Base-by-base conservation (phyloP, 768 basidiomycete genomes). In the Leccinum uliginosum region DNA sequence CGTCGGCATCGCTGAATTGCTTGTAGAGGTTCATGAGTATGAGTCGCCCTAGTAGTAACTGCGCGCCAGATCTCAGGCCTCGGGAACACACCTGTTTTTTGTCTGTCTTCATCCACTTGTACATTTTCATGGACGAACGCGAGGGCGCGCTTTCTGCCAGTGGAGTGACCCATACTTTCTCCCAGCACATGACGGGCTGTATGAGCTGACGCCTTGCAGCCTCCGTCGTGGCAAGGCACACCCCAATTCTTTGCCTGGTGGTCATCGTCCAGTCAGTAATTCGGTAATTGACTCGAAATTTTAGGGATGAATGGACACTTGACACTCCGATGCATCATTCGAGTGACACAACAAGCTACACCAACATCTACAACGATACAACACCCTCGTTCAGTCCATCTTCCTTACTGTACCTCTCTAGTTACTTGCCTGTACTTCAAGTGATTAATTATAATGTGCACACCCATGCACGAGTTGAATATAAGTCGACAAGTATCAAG, bases 1-100 rank as follows among this genome's bases (percentile, higher is more conserved):
- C 87, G 65, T 93, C 91, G 57, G 91, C 89, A 65, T 93, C 91
- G 65, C 87, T 91, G 64, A 93, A 93, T 79, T 91, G 88, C 91
- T 93, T 68, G 59, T 52, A 59, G 38, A 52, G 45, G 48, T 46
- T 51, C 48, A 51, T 56, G 46, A 29, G 47, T 43, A 55, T 48
- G 27, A 55, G 56, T 34, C 14, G 34, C 51, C 32, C n/a, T n/a
- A n/a, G n/a, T n/a, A n/a, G n/a, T n/a, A n/a, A n/a, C 27, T 24
- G 26, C 35, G 30, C 19, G 43, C 47, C 50, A 35, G 26, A 38
- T 52, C 9, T 26, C 48, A 43, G 47, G 51, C 17, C 19, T 38
- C 14, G 24, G 2, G 59, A 34, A 34, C 82, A 53, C 64, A 88
- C 91, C 78, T 90, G 91, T 47, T 77, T 76, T 70, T 84, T 88